phyloP scores from a whole-genome alignment of 2,329 filamentous ascomycete species.

The Acarospora socialis region DNA sequence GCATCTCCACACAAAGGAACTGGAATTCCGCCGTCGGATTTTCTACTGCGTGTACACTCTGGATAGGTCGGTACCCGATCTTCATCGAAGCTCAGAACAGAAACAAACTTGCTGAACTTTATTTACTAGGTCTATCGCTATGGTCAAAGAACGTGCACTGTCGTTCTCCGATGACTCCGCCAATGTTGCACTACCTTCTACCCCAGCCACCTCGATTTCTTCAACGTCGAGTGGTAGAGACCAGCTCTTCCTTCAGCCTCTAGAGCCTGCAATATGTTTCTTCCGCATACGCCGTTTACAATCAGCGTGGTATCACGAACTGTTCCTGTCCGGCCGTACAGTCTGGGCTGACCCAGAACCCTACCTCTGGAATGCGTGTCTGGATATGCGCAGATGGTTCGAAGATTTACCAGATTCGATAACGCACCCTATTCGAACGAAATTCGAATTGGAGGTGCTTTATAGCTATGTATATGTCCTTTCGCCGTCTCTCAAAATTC shows the following conservation, averaged over 20 bases:
- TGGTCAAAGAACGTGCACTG: slow-evolving; percentile 75
- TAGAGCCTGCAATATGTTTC: slow-evolving; percentile 59
- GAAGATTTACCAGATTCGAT: slow-evolving; percentile 56
- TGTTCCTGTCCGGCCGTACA: slow-evolving; percentile 61
- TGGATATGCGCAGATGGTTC: slow-evolving; percentile 68
- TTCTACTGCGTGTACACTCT: slow-evolving; percentile 87
- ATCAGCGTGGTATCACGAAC: slow-evolving; percentile 76
- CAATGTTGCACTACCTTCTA: slow-evolving; percentile 61
- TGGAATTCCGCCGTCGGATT: slow-evolving; percentile 67
- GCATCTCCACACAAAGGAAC: slow-evolving; percentile 51
- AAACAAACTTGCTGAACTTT: slow-evolving; percentile 13
- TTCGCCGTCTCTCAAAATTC: slow-evolving; percentile 61
- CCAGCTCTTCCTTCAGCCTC: slow-evolving; percentile 15
- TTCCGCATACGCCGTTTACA: slow-evolving; percentile 76
- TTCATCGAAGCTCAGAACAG: slow-evolving; percentile 4
- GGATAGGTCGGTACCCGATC: slow-evolving; percentile 49
- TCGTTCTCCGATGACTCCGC: slow-evolving; percentile 86
- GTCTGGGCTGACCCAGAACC: background rate
- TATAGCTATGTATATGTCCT: slow-evolving; percentile 88
- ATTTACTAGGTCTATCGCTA: slow-evolving; percentile 57
- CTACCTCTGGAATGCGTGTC: slow-evolving; percentile 54
- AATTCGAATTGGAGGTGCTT: slow-evolving; percentile 76
- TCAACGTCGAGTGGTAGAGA: slow-evolving; percentile 10
- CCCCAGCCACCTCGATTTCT: slow-evolving; percentile 21
- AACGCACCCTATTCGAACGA: slow-evolving; percentile 50